These are phyloP conservation scores for Calocybe cyanea DNA, from an alignment of 768 basidiomycete species.

Conservation along the genomic window DNA sequence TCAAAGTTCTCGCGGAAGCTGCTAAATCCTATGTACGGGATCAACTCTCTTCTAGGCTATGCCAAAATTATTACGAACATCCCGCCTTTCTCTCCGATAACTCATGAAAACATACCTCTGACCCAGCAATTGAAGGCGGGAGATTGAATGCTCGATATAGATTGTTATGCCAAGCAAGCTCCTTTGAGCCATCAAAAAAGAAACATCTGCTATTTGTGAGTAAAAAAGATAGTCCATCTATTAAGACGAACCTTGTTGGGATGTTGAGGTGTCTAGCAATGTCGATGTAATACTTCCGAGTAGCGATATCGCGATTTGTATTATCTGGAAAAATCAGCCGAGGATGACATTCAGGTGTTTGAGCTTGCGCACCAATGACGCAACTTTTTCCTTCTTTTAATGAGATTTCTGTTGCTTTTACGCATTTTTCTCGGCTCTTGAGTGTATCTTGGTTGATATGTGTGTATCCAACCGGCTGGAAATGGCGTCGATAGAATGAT, in stretches of 20 bases:
- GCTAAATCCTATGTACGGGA: constrained; percentile 60
- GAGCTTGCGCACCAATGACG: constrained; percentile 62
- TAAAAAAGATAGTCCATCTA: not conserved
- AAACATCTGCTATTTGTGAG: constrained; percentile 51
- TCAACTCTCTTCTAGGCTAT: constrained; percentile 44
- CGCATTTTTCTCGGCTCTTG: constrained; percentile 69
- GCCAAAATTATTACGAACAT: not conserved
- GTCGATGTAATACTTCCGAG: constrained; percentile 69
- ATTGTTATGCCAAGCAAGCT: constrained; percentile 92
- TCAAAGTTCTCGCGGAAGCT: constrained; percentile 60
- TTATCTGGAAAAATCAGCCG: constrained; percentile 56
- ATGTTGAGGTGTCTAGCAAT: constrained; percentile 54
- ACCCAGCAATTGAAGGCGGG: constrained; percentile 38
- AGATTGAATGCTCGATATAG: constrained; percentile 75
- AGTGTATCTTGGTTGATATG: constrained; percentile 89
- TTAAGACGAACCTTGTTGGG: constrained; percentile 46
- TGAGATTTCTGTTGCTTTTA: constrained; percentile 56
- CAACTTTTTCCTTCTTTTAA: constrained; percentile 58
- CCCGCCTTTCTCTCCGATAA: not conserved
- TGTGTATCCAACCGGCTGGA: constrained; percentile 62
- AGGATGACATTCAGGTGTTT: too few relatives aligned
- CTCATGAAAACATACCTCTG: constrained; percentile 33
- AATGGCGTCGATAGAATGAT: constrained; percentile 69
- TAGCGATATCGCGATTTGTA: constrained; percentile 76
- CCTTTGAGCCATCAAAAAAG: constrained; percentile 68